Percentiles rank a stretch among this genome's conserved stretches.
These are phyloP conservation scores for Ramaria rubella DNA, from an alignment of 768 basidiomycete genomes.

Conservation along the genomic window DNA sequence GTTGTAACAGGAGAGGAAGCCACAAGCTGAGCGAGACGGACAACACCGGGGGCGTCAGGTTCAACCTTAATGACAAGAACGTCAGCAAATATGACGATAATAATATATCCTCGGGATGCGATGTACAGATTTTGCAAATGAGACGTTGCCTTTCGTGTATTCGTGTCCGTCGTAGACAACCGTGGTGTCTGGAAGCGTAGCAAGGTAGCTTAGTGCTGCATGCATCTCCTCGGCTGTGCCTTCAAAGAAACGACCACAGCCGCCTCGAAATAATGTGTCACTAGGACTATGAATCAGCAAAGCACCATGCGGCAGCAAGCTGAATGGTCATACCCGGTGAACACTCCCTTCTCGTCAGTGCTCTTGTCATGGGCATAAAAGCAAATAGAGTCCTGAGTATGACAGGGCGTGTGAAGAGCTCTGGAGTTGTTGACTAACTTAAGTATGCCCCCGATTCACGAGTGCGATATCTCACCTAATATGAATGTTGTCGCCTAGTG, in stretches of 20 bases:
- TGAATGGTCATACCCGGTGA: slow-evolving; percentile 63
- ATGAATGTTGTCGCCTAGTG: slow-evolving; percentile 54
- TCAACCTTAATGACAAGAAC: slow-evolving; percentile 31
- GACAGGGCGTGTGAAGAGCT: slow-evolving; percentile 84
- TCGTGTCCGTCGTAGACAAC: slow-evolving; percentile 88
- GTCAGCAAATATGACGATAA: background rate
- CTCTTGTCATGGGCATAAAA: slow-evolving; percentile 62
- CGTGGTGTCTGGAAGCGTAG: slow-evolving; percentile 70
- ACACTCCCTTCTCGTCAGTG: slow-evolving; percentile 63
- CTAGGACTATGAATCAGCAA: slow-evolving; percentile 15
- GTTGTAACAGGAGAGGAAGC: slow-evolving; percentile 57
- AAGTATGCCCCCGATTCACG: background rate
- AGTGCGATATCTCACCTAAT: slow-evolving; percentile 41
- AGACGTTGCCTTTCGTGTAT: slow-evolving; percentile 70
- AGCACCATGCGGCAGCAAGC: background rate
- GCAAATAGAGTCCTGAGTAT: slow-evolving; percentile 95
- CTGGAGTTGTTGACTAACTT: background rate
- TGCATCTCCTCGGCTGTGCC: slow-evolving; percentile 78
- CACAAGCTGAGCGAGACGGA: slow-evolving; percentile 51
- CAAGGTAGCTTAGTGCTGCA: slow-evolving; percentile 61
- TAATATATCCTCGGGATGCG: too few species aligned
- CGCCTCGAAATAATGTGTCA: slow-evolving; percentile 80
- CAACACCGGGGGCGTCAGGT: slow-evolving; percentile 55
- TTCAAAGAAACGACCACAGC: slow-evolving; percentile 95
- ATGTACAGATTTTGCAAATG: slow-evolving; percentile 54